These are phyloP conservation scores for Wickerhamiella kurtzmanii DNA, from an alignment of 805 yeast genomes.

Conservation along the genomic window DNA sequence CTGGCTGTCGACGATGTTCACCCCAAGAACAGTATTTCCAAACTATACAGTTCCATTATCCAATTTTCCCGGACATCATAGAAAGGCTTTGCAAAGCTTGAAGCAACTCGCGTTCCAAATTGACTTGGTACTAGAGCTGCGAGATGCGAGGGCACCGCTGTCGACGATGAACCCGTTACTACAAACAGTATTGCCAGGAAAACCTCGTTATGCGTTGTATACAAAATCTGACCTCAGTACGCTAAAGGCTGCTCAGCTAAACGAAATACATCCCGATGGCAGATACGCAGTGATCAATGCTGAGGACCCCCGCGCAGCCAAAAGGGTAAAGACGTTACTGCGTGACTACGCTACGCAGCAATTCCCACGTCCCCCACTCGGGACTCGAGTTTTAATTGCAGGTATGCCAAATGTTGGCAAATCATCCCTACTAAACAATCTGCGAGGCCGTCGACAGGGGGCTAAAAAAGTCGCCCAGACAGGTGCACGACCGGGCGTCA, in stretches of 20 bases:
- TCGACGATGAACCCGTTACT: conserved; percentile 71
- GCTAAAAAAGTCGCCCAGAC: conserved; percentile 60
- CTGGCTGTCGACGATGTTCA: too few relatives aligned
- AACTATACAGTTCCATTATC: conserved; percentile 53
- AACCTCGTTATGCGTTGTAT: conserved; percentile 51
- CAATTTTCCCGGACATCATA: conserved; percentile 86
- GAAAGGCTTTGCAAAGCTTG: conserved; percentile 57
- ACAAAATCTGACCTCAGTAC: conserved; percentile 58
- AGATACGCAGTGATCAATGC: conserved; percentile 45
- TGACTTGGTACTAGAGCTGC: conserved; percentile 67
- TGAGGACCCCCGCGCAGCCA: conserved; percentile 37
- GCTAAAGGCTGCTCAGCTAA: conserved; percentile 29
- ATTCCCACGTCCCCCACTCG: conserved; percentile 70
- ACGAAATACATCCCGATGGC: conserved; percentile 36
- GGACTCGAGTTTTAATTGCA: conserved; percentile 58
- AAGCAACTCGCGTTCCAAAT: conserved; percentile 61
- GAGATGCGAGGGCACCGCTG: conserved; percentile 85
- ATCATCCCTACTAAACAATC: conserved; percentile 67
- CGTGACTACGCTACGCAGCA: conserved; percentile 24
- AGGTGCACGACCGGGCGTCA: conserved; percentile 85
- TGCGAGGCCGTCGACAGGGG: conserved; percentile 32
- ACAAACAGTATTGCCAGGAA: conserved; percentile 46
- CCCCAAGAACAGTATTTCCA: conserved; percentile 66
- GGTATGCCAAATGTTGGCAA: conserved; percentile 99
- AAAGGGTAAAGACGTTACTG: conserved; percentile 37